Evolutionary conservation across 1,284 basidiomycete species (phyloP), one percentile per base, ranked within the genome.

Genomic region (Athelia sp.): DNA sequence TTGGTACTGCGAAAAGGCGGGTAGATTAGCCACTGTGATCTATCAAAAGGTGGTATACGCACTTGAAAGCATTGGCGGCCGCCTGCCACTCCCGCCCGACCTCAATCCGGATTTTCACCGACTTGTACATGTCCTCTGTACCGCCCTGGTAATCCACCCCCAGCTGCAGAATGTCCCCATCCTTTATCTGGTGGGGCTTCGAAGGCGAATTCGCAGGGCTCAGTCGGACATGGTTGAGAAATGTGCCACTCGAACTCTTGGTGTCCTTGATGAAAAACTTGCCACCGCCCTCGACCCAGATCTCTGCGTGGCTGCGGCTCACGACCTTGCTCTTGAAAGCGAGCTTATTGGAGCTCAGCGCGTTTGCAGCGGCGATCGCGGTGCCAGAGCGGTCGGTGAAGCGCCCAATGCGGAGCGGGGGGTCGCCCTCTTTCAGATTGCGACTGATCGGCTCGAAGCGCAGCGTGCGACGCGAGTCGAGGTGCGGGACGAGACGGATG

Each of bases 81-180:
- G 85, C 73, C 65, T 97, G 93, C 93, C 93, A 98, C 62, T 93
- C 92, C 51, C 92, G 72, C 0, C 92, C 83, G 43, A 94, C 74
- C 70, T 99, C 96, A 50, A 99, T 80, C 53, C 93, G 81, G 68
- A 99, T 97, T 79, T 98, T 98, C 54, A 99, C 93, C 56, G 91
- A 94, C 69, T 98, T 91, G 70, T 97, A 99, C 53, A 98, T 93
- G 68, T 98, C 95, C 70, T 99, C 95, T 3, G 90, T 84, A 0
- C 96, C 97, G 23, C 96, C 96, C 67, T 98, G 96, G 68, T 98
- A 99, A 65, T 99, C 97, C 26, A 99, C 94, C 1, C 96, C 96
- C 1, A 98, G 82, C 69, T 99, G 96, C 6, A 99, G 71, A 15
- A 98, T 81, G 68, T 99, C 96, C 1, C 96, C 96, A 56, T 98